Conservation (phyloP, 2,329 filamentous ascomycete species). For the Colletotrichum tropicicola region DNA sequence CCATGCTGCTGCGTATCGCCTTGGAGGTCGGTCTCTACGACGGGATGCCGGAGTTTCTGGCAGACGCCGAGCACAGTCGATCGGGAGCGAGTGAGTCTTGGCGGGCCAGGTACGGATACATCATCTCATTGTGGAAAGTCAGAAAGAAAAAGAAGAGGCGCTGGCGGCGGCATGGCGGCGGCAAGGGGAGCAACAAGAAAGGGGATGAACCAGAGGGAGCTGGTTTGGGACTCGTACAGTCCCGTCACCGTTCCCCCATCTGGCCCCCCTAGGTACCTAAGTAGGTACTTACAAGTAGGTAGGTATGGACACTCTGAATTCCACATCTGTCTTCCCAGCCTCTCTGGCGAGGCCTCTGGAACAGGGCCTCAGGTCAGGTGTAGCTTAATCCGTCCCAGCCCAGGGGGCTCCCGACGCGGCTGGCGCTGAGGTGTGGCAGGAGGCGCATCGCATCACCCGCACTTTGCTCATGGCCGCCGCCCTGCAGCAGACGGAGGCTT, state of each 20-base stretch:
- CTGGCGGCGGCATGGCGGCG: neutral
- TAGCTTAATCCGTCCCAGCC: conserved; percentile 18
- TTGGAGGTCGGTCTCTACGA: no score
- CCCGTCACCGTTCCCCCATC: no score
- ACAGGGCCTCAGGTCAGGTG: conserved; percentile 7
- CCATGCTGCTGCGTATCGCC: no score
- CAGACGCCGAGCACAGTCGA: neutral
- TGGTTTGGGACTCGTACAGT: neutral
- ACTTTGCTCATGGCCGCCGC: neutral
- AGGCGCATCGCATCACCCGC: conserved; percentile 23
- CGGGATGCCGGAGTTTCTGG: neutral
- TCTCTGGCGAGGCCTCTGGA: neutral
- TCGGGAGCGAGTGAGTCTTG: neutral
- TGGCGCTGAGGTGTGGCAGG: neutral
- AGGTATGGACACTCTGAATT: neutral
- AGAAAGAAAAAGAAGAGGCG: neutral
- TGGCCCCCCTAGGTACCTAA: no score
- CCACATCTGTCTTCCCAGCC: neutral
- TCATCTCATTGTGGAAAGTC: neutral
- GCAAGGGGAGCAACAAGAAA: neutral
- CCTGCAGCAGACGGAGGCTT: neutral
- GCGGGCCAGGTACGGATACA: neutral
- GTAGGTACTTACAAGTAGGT: no score
- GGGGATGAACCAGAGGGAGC: neutral
- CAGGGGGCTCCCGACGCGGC: neutral